Evolutionary conservation across 768 basidiomycete genomes (phyloP).

Genomic region (Xerocomellus intermedius): DNA sequence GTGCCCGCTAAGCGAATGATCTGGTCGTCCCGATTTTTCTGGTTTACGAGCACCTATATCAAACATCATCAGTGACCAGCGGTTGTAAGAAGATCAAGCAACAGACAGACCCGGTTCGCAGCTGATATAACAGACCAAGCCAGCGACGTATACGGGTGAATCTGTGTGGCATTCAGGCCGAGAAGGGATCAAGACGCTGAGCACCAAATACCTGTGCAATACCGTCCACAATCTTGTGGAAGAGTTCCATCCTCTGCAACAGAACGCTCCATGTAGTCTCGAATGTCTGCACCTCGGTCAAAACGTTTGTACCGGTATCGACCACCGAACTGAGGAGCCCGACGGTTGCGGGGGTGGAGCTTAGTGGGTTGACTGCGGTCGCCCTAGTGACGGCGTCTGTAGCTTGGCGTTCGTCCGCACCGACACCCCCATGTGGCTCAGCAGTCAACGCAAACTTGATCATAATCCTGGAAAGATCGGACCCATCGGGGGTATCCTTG

Average conservation of each 20-base stretch:
- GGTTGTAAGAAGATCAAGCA: too few species aligned
- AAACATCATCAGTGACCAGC: too few species aligned
- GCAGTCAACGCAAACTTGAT: too few species aligned
- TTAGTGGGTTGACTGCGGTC: background rate
- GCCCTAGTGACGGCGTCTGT: background rate
- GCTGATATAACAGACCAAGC: too few species aligned
- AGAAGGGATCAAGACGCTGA: background rate
- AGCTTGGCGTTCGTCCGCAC: background rate
- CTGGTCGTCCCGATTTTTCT: background rate
- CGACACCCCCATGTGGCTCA: background rate
- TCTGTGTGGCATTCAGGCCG: background rate
- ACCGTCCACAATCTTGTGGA: background rate
- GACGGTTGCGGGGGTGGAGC: background rate
- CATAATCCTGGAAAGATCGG: background rate
- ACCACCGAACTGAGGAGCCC: background rate
- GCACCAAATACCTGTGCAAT: background rate
- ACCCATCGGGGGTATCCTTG: background rate
- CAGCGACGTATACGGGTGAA: conserved; percentile 5
- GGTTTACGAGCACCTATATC: too few species aligned
- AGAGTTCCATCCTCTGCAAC: background rate
- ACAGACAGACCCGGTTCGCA: too few species aligned
- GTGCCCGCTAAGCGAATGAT: background rate
- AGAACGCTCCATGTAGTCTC: conserved; percentile 2
- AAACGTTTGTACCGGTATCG: background rate
- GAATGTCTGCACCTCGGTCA: background rate